Conservation (phyloP, 495 filamentous ascomycete genomes). For the Poronia punctata region DNA sequence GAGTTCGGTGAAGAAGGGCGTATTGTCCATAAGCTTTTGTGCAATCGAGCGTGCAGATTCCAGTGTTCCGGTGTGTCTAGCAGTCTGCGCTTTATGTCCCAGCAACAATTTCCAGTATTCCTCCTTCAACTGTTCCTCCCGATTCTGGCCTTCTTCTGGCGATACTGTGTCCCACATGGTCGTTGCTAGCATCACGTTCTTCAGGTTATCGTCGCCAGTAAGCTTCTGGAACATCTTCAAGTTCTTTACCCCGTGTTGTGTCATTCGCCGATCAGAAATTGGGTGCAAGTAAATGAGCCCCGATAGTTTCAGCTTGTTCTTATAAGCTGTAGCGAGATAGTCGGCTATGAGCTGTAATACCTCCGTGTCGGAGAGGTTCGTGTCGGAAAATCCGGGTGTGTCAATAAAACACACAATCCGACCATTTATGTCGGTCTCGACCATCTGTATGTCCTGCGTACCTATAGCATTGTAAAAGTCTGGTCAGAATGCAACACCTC, state of each 20-base stretch:
- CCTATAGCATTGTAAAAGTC: constrained; percentile 5
- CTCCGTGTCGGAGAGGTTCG: constrained; percentile 27
- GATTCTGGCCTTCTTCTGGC: constrained; percentile 17
- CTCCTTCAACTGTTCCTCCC: constrained; percentile 31
- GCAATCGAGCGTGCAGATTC: constrained; percentile 24
- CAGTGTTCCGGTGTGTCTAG: constrained; percentile 19
- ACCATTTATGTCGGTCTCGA: constrained; percentile 16
- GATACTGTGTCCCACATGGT: constrained; percentile 36
- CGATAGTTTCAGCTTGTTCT: constrained; percentile 11
- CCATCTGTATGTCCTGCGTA: constrained; percentile 17
- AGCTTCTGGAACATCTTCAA: constrained; percentile 40
- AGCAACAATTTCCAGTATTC: constrained; percentile 38
- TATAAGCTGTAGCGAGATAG: constrained; percentile 19
- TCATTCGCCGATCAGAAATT: constrained; percentile 34
- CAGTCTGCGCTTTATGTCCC: constrained; percentile 16
- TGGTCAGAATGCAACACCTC: neutral
- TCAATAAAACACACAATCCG: constrained; percentile 27
- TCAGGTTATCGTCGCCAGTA: constrained; percentile 32
- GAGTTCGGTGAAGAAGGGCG: constrained; percentile 25
- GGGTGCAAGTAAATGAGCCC: constrained; percentile 43
- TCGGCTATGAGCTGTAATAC: constrained; percentile 34
- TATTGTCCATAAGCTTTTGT: constrained; percentile 13
- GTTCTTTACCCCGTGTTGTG: constrained; percentile 34
- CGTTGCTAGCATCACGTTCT: constrained; percentile 36
- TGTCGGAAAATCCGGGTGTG: constrained; percentile 44